Base-by-base conservation (phyloP, 2,329 filamentous ascomycete species). In the Trichophyton schoenleinii region DNA sequence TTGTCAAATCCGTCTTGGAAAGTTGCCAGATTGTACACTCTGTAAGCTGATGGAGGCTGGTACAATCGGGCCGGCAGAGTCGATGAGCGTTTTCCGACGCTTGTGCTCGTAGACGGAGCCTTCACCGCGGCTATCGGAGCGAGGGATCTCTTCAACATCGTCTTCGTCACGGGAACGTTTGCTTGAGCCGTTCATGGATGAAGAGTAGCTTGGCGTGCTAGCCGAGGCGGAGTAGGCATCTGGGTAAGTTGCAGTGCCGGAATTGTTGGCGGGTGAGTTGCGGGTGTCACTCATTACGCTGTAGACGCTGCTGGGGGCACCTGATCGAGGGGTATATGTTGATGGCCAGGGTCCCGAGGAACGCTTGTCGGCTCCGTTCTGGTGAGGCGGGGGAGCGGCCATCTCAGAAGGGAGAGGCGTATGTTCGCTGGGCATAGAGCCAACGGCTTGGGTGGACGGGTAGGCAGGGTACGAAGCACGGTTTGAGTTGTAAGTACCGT, bases 251-350 rank as follows among this genome's bases (percentile, higher is more conserved):
- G 95, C 89, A 58, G 81, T 81, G 20, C 81, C 76, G 11, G 83
- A 74, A 34, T 87, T 87, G 66, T 89, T 89, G 18, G 82, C 77
- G 9, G 83, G 74, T 34, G 79, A 76, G 57, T 78, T 83, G 28
- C 89, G 83, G 63, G 89, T 87, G 70, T 89, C 90, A 72, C 87
- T 91, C 77, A 95, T 91, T 64, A 95, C 87, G 73, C 86, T 95
- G 80, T 95, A 95, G 58, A 96, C 78, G 70, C 85, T 95, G 78
- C 89, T 91, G 0, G 88, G 86, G 2, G 87, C 81, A 0, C 74
- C 66, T 1, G 82, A 79, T 48, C 90, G 86, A 57, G 91, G 87
- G 0, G 89, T 91, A 75, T 95, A 95, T 28, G 86, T 86, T 58
- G 81, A 82, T 4, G 81, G 73, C 75, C 95, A 96, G 66, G 88